A percentile compares a stretch with the other conserved stretches of the same genome.
These are phyloP conservation scores for Colletotrichum godetiae DNA, from an alignment of 2,329 filamentous ascomycete genomes.

Conservation along the genomic window DNA sequence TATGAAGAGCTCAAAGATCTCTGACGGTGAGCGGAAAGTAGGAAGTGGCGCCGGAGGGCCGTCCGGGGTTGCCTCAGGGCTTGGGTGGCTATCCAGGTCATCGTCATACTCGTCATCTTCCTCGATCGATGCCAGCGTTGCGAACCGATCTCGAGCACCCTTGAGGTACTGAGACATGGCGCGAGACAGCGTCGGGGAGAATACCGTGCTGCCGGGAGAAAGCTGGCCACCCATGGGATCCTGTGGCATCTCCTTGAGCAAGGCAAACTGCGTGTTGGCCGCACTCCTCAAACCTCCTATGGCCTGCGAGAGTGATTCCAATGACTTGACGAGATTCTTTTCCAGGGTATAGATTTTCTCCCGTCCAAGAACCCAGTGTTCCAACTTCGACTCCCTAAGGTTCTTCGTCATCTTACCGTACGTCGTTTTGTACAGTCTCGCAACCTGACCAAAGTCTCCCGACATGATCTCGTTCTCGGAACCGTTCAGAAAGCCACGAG, in stretches of 20 bases:
- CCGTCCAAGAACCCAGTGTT: conserved; percentile 85
- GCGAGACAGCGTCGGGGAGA: conserved; percentile 45
- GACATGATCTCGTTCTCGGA: conserved; percentile 81
- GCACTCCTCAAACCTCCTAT: conserved; percentile 92
- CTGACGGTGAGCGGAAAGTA: conserved; percentile 72
- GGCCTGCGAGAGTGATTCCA: conserved; percentile 87
- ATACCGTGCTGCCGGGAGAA: conserved; percentile 44
- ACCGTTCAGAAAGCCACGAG: conserved; percentile 85
- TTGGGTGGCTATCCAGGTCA: conserved; percentile 48
- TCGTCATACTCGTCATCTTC: conserved; percentile 65
- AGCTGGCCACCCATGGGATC: conserved; percentile 44
- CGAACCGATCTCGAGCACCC: conserved; percentile 56
- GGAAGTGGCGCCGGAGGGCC: conserved; percentile 41
- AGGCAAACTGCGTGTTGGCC: conserved; percentile 86
- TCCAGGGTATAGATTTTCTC: conserved; percentile 85
- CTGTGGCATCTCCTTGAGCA: conserved; percentile 73
- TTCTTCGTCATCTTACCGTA: conserved; percentile 80
- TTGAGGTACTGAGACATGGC: conserved; percentile 48
- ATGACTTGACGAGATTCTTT: conserved; percentile 81
- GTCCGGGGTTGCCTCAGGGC: conserved; percentile 50
- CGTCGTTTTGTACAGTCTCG: conserved; percentile 72
- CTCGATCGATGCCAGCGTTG: conserved; percentile 69
- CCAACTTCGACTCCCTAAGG: conserved; percentile 86
- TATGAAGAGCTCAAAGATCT: conserved; percentile 95
- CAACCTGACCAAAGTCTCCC: conserved; percentile 71